phyloP scores from a whole-genome alignment of 164 flowering plant genomes.

The Nymphaea thermarum region DNA sequence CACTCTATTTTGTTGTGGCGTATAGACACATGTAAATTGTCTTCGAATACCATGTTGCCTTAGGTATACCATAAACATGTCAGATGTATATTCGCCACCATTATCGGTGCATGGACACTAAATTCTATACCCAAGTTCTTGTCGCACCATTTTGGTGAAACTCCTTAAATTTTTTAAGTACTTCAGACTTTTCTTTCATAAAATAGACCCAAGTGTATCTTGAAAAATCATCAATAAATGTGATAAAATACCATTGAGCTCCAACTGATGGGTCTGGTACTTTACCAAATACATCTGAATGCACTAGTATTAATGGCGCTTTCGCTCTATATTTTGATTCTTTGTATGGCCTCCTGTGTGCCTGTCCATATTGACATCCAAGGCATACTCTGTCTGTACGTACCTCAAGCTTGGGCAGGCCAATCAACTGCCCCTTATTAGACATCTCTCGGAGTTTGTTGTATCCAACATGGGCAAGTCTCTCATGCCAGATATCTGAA shows the following conservation, averaged over 20 bases:
- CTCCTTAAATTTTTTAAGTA: slow-evolving; percentile 1
- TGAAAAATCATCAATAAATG: slow-evolving; percentile 14
- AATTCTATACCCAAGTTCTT: not conserved
- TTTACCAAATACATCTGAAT: slow-evolving; percentile 9
- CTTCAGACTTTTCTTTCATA: slow-evolving; percentile 12
- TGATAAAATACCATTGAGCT: slow-evolving; percentile 5
- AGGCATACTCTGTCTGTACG: not conserved
- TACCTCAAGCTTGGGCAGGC: not conserved
- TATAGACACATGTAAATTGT: slow-evolving; percentile 9
- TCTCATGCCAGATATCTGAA: not conserved
- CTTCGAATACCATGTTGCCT: slow-evolving; percentile 1
- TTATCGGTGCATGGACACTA: slow-evolving; percentile 7
- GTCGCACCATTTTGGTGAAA: slow-evolving; percentile 2
- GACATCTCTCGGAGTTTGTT: not conserved
- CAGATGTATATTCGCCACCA: slow-evolving; percentile 13
- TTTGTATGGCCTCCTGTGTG: not conserved
- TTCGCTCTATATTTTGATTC: not conserved
- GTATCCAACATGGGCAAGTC: not conserved
- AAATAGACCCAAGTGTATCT: not conserved
- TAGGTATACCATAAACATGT: slow-evolving; percentile 2
- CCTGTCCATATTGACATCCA: not conserved
- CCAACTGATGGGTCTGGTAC: slow-evolving; percentile 7
- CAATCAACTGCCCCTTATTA: not conserved
- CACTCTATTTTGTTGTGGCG: slow-evolving; percentile 13
- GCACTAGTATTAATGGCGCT: slow-evolving; percentile 4